phyloP scores from a whole-genome alignment of 176 grass and related monocot species.

The Elaeis guineensis region DNA sequence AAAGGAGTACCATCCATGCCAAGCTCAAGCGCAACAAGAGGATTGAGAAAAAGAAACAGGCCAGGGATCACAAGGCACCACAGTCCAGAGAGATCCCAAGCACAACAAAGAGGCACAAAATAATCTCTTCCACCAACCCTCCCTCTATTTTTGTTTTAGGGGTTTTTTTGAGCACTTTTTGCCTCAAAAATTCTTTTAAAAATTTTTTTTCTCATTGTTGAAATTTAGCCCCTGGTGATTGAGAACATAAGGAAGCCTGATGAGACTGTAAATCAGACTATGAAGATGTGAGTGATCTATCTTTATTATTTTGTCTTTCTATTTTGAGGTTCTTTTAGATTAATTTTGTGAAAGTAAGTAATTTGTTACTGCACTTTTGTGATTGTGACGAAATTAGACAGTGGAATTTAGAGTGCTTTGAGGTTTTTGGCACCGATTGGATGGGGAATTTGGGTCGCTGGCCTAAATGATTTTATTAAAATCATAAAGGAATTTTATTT shows the following conservation, averaged over 20 bases:
- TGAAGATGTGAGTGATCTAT: slow-evolving; percentile 43
- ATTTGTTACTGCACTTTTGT: too few species aligned
- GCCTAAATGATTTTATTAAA: too few species aligned
- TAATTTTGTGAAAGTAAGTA: too few species aligned
- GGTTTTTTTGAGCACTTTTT: neutral
- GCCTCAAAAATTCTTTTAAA: neutral
- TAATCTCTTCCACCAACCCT: too few species aligned
- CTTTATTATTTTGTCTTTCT: neutral
- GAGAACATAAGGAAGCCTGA: slow-evolving; percentile 83
- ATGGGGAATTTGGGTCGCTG: too few species aligned
- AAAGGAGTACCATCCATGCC: slow-evolving; percentile 57
- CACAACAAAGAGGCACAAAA: slow-evolving; percentile 56
- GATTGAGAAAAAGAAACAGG: slow-evolving; percentile 49
- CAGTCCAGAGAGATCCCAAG: slow-evolving; percentile 40
- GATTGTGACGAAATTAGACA: too few species aligned
- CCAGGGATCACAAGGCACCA: slow-evolving; percentile 29
- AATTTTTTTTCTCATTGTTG: neutral
- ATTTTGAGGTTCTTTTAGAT: neutral
- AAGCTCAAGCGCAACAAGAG: slow-evolving; percentile 87
- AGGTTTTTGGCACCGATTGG: too few species aligned
- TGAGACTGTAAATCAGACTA: slow-evolving; percentile 69
- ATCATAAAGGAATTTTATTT: too few species aligned
- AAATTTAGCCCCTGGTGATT: slow-evolving; percentile 64
- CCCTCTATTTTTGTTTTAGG: neutral
- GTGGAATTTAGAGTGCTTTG: too few species aligned